A percentile compares a stretch with the other conserved stretches of the same genome.
These are phyloP conservation scores for Ilyonectria robusta DNA, from an alignment of 2,329 filamentous ascomycete genomes.

Conservation along the genomic window DNA sequence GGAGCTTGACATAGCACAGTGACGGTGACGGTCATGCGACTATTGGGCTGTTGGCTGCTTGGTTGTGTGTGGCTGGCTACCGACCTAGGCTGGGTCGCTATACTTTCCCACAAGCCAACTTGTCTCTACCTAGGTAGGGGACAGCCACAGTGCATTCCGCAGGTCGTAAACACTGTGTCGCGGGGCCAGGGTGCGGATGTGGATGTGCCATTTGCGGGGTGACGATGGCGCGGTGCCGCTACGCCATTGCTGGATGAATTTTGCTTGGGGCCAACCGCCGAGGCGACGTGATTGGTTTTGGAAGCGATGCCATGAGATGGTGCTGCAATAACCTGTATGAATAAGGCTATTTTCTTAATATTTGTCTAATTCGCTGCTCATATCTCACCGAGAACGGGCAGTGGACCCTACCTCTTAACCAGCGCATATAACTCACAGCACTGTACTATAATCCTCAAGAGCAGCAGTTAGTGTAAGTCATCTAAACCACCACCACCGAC, in stretches of 20 bases:
- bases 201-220: constrained; percentile 19
- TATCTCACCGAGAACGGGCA: no score
- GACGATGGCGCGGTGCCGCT: constrained; percentile 2
- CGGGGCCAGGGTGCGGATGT: no score
- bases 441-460: neutral
- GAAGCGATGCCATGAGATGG: constrained; percentile 4
- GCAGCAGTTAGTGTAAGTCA: neutral
- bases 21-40: constrained; percentile 1
- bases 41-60: neutral
- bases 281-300: constrained; percentile 1
- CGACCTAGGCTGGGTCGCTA: neutral
- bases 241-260: constrained; percentile 23
- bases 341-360: neutral
- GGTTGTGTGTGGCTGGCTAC: neutral
- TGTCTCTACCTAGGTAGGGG: neutral
- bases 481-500: neutral
- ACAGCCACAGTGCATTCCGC: neutral
- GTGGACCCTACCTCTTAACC: neutral
- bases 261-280: constrained; percentile 9
- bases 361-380: no score
- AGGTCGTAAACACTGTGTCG: neutral
- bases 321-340: neutral
- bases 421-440: no score
- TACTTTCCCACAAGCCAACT: neutral
- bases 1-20: neutral